Conservation (phyloP, 352 stramenopile genomes). For the Globisporangium nunn region DNA sequence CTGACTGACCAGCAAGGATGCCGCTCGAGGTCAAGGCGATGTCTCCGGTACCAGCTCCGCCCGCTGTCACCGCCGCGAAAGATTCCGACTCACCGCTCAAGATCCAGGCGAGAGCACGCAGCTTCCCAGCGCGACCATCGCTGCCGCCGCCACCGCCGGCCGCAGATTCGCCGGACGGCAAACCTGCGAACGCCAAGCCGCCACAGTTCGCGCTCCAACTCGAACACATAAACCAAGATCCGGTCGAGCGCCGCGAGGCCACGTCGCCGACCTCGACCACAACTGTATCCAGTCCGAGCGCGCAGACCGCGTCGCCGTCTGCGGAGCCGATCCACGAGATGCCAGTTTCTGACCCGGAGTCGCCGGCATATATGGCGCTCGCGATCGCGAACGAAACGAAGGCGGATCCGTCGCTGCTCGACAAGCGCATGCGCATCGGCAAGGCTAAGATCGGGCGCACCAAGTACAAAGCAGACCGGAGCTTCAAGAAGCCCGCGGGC, state of each 20-base stretch:
- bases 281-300: constrained; percentile 6
- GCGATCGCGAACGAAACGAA: constrained; percentile 34
- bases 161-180: neutral
- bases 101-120: constrained; percentile 11
- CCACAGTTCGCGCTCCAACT: constrained; percentile 13
- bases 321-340: constrained; percentile 14
- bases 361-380: constrained; percentile 30
- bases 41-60: neutral
- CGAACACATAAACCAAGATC: constrained; percentile 15
- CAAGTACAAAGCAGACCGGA: constrained; percentile 50
- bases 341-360: constrained; percentile 26
- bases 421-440: constrained; percentile 48
- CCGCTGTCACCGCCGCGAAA: constrained; percentile 9
- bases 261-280: constrained; percentile 5
- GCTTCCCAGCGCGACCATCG: constrained; percentile 6
- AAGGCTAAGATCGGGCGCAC: constrained; percentile 40
- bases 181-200: neutral
- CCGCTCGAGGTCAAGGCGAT: neutral
- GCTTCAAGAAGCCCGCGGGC: constrained; percentile 57
- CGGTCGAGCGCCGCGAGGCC: constrained; percentile 1
- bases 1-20: too few species aligned
- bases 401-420: constrained; percentile 39
- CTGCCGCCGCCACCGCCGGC: neutral
- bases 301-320: neutral
- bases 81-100: constrained; percentile 7